Evolutionary conservation across 2,329 filamentous ascomycete genomes (phyloP), one percentile per base, ranked within the genome.

Genomic region (Penicillium sp.): DNA sequence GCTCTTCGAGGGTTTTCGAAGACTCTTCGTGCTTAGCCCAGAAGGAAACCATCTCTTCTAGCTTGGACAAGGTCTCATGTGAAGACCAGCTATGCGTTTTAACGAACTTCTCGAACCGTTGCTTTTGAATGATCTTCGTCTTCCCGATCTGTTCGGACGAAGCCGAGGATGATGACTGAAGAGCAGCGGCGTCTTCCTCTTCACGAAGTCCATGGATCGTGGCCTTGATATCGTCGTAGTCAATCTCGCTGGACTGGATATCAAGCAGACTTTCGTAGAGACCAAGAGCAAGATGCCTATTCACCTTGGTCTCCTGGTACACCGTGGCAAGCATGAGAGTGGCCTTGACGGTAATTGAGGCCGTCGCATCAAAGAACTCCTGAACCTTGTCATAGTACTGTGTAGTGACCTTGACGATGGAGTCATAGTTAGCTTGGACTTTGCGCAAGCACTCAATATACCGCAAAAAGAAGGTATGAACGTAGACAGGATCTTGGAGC

Each of bases 71-170:
- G 2, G 70, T 68, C 52, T 71, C 69, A 51, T 73, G 68, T 27
- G 75, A 71, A 3, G 70, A 69, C 67, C 71, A 75, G 4, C 69
- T 69, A 27, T 74, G 62, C 7, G 55, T 66, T 40, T 69, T 55
- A 8, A 68, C 70, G 2, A 67, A 51, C 3, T 58, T 57, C 0
- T 53, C 56, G 27, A 70, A 58, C 3, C 69, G 70, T 41, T 68
- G 63, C n/a, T 49, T 62, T 12, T 69, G 56, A 8, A 72, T 55
- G 10, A 51, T 61, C 20, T 68, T 58, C 4, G 64, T 67, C 13
- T 60, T 62, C 3, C 69, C 59, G 3, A 70, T 46, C 42, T 72
- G 68, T 1, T 57, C 43, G 1, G 61, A 49, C 4, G 70, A 66
- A 4, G 68, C 54, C 0, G 63, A 61, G 23, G 62, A 57, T 0